These are phyloP conservation scores for Luvunga scandens DNA, from an alignment of 345 rosid species.

Conservation along the genomic window DNA sequence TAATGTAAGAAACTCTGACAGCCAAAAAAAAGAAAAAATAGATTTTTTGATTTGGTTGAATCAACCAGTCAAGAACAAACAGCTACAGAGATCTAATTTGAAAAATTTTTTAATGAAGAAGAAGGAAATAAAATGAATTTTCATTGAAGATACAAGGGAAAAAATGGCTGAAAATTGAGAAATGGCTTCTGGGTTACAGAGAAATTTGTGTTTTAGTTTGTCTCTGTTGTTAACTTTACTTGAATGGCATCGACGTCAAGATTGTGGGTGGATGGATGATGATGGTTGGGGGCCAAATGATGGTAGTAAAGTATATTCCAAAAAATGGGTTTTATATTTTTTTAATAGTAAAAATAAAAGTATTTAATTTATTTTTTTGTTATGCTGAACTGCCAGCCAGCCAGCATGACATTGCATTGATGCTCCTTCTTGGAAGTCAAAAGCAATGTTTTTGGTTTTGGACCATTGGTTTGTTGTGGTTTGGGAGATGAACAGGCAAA, in stretches of 20 bases:
- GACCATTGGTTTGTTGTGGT: constrained; percentile 44
- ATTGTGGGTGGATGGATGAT: neutral
- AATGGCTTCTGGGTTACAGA: neutral
- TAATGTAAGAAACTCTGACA: neutral
- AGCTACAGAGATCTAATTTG: constrained; percentile 13
- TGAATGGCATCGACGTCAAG: constrained; percentile 2
- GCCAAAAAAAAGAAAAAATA: neutral
- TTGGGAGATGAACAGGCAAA: constrained; percentile 37
- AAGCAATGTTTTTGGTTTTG: constrained; percentile 17
- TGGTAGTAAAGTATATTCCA: constrained; percentile 33
- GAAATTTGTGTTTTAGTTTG: constrained; percentile 8
- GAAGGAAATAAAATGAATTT: neutral
- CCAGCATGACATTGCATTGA: neutral
- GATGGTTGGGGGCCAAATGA: neutral
- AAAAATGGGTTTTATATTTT: constrained; percentile 23
- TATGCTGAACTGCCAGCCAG: neutral
- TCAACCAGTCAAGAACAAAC: constrained; percentile 4
- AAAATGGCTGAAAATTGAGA: no score
- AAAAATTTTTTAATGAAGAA: neutral
- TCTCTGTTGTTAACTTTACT: neutral
- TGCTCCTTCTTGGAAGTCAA: constrained; percentile 14
- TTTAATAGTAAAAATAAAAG: constrained; percentile 4
- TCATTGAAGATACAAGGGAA: neutral
- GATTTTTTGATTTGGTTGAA: no score
- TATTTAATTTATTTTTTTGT: neutral